Evolutionary conservation across 192 early-diverging fungal species (phyloP).

Genomic region (Backusella australiensis): DNA sequence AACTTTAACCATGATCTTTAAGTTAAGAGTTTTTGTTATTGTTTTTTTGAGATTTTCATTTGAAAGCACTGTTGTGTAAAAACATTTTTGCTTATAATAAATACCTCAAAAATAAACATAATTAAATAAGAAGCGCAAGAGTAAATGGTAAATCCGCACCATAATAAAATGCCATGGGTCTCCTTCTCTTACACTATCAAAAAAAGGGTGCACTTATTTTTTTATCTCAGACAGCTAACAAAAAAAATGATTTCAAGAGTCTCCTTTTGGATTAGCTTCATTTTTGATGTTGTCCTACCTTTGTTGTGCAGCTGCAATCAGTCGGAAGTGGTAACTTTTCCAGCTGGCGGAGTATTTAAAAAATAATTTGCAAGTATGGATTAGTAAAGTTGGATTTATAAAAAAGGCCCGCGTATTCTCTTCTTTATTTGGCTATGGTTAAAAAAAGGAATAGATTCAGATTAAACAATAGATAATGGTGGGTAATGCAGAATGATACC

Average conservation of each 20-base stretch:
- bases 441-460: background rate
- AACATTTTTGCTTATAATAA: background rate
- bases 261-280: background rate
- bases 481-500: background rate
- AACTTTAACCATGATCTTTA: background rate
- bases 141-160: background rate
- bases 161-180: background rate
- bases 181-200: background rate
- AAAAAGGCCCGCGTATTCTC: background rate
- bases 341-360: background rate
- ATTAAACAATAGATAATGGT: background rate
- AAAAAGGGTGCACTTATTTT: background rate
- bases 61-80: background rate
- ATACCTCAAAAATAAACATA: background rate
- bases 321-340: background rate
- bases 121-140: background rate
- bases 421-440: background rate
- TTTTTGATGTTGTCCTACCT: slow-evolving; percentile 3
- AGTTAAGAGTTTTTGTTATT: background rate
- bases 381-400: background rate
- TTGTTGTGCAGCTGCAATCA: background rate
- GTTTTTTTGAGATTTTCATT: background rate
- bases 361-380: background rate
- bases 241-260: background rate
- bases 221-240: background rate